Evolutionary conservation across 306 rosid genomes (phyloP).

Genomic region (Mimosa pudica): DNA sequence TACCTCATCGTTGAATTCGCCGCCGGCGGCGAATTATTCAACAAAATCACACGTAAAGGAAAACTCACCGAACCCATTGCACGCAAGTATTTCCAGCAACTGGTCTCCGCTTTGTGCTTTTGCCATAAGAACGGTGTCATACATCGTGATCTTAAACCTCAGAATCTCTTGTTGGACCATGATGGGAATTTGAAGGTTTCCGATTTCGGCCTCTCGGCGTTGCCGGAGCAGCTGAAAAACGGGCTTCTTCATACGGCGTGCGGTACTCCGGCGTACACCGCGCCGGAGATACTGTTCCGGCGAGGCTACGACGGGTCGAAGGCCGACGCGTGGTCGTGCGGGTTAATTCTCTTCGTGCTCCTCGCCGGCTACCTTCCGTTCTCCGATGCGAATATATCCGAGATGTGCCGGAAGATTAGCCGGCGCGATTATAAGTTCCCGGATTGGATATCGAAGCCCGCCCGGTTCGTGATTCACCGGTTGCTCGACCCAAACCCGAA

Average conservation of each 20-base stretch:
- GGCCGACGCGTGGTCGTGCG: slow-evolving; percentile 96
- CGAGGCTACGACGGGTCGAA: slow-evolving; percentile 72
- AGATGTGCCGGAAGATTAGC: slow-evolving; percentile 63
- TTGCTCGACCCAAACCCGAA: slow-evolving; percentile 81
- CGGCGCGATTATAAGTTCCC: slow-evolving; percentile 68
- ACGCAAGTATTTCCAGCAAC: slow-evolving; percentile 72
- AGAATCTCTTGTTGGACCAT: slow-evolving; percentile 74
- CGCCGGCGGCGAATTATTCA: slow-evolving; percentile 79
- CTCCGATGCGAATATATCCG: slow-evolving; percentile 58
- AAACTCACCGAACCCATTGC: slow-evolving; percentile 51
- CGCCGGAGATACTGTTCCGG: slow-evolving; percentile 76
- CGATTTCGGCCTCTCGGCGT: slow-evolving; percentile 87
- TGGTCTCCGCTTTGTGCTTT: slow-evolving; percentile 70
- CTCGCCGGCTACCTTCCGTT: slow-evolving; percentile 80
- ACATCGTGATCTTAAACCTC: slow-evolving; percentile 91
- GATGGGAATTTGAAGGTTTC: slow-evolving; percentile 73
- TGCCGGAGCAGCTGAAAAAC: slow-evolving; percentile 73
- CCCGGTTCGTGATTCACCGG: slow-evolving; percentile 53
- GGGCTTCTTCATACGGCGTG: slow-evolving; percentile 88
- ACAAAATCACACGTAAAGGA: slow-evolving; percentile 57
- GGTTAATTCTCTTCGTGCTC: slow-evolving; percentile 69
- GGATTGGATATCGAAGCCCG: slow-evolving; percentile 57
- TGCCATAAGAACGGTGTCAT: slow-evolving; percentile 83
- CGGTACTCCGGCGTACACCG: slow-evolving; percentile 89
- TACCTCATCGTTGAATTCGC: slow-evolving; percentile 83